Base-by-base conservation (phyloP, 441 rosid species). In the Populus tomentosa region DNA sequence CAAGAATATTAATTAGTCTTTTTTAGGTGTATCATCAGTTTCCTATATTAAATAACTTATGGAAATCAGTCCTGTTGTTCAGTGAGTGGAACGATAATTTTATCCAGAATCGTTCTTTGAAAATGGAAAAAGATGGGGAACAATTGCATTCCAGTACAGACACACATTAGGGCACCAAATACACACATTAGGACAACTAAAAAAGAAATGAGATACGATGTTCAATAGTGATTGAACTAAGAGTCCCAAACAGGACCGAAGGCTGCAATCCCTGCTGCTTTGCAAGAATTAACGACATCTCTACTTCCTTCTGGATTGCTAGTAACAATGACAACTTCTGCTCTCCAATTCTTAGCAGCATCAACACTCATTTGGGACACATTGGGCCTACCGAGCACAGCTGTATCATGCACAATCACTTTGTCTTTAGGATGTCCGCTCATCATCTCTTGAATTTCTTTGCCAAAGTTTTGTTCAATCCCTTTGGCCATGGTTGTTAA, bases 201-300 rank as follows among this genome's bases (percentile, higher is more conserved):
- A 67, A 21, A 38, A 23, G 6, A 36, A n/a, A 11, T 21, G 13
- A 50, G 14, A 13, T 6, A 14, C 0, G 2, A 26, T 4, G 11
- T 6, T 26, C 8, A 16, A 16, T 1, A 3, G 42, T 14, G 11
- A 4, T 20, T 26, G 23, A n/a, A 64, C 81, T 85, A 90, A 21
- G 98, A 92, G 81, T 94, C 97, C 97, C 94, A 94, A 80, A 91
- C 92, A 11, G 97, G 98, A 78, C 95, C 97, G 71, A 92, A 94
- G 6, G 92, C 92, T 13, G 94, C 82, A 65, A 92, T 80, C 69
- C 92, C 87, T 1, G 85, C 80, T 13, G 72, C 84, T 68, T 89
- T 88, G 82, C 96, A 91, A 0, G 92, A 82, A 72, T 85, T 77
- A 14, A 92, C 92, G 53, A 91, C 90, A 35, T 92, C 91, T 76